Evolutionary conservation across 2,329 filamentous ascomycete genomes (phyloP), one percentile per base, ranked within the genome.

Genomic region (Pseudogymnoascus sp.): DNA sequence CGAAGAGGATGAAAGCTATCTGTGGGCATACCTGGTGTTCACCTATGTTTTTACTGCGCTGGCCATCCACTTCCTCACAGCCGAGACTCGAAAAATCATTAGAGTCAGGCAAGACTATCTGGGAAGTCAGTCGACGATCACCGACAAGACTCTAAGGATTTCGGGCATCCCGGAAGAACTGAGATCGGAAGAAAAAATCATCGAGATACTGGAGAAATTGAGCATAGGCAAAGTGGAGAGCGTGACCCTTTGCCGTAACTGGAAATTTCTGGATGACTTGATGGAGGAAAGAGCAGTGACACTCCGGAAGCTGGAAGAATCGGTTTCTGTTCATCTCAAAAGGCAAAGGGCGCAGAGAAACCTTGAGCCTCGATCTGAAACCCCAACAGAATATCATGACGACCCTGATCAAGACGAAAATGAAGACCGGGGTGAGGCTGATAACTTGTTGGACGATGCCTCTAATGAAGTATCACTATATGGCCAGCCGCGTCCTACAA

Each of bases 1-100:
- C 12, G n/a, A 64, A 54, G 50, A 61, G 12, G 60, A 63, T 38
- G 67, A 64, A 11, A 70, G 66, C 30, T 96, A 92, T 68, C 77
- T 97, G 1, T 97, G 93, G 92, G 89, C 93, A 69, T 97, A 97
- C 70, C 83, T 96, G 12, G 79, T 89, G n/a, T 99, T 99, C 69
- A 90, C 92, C 1, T 99, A 97, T 76, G 81, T 97, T 58, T 99
- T 97, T 73, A 93, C 88, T 5, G 84, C 79, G 1, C 76, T 97
- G 41, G 89, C 90, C 0, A 78, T 97, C 11, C 96, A 92, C 71
- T 83, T 93, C 67, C 86, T 97, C 68, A 85, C 93, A 62, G 82
- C 82, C 41, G 88, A 96, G 74, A 97, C 94, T 0, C 85, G 88
- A 67, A 88, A 86, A 63, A 88, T 99, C 59, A 95, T 97, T 65